phyloP scores from a whole-genome alignment of 345 rosid genomes.

The Alliaria petiolata region DNA sequence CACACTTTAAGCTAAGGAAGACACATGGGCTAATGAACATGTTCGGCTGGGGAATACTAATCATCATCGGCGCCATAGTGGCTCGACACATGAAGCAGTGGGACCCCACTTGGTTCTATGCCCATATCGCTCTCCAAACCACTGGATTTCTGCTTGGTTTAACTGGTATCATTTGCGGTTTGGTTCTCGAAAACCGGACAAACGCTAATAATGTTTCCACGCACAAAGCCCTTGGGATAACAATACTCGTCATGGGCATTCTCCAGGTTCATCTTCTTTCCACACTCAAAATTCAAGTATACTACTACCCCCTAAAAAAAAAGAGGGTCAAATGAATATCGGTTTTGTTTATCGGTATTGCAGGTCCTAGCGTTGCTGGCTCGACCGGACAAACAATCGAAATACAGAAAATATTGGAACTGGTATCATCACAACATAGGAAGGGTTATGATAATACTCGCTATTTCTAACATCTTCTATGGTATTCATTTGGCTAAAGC shows the following conservation, averaged over 20 bases:
- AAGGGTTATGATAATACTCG: conserved; percentile 48
- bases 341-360: background rate
- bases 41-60: conserved; percentile 70
- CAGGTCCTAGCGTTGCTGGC: conserved; percentile 67
- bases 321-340: background rate
- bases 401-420: conserved; percentile 67
- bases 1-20: conserved; percentile 44
- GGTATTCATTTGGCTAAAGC: conserved; percentile 67
- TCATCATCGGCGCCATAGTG: conserved; percentile 58
- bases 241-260: conserved; percentile 71
- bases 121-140: conserved; percentile 48
- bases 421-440: conserved; percentile 75
- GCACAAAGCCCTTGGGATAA: conserved; percentile 63
- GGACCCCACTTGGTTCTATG: conserved; percentile 79
- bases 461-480: conserved; percentile 69
- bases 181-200: conserved; percentile 48
- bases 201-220: conserved; percentile 38
- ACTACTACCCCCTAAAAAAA: too few relatives aligned
- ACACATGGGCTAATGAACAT: conserved; percentile 73
- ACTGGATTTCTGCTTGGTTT: conserved; percentile 52
- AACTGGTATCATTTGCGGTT: conserved; percentile 57
- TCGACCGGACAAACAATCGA: conserved; percentile 53
- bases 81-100: conserved; percentile 55
- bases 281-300: background rate
- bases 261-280: conserved; percentile 50